Conservation (phyloP, 495 filamentous ascomycete genomes). For the Cercophora scortea region DNA sequence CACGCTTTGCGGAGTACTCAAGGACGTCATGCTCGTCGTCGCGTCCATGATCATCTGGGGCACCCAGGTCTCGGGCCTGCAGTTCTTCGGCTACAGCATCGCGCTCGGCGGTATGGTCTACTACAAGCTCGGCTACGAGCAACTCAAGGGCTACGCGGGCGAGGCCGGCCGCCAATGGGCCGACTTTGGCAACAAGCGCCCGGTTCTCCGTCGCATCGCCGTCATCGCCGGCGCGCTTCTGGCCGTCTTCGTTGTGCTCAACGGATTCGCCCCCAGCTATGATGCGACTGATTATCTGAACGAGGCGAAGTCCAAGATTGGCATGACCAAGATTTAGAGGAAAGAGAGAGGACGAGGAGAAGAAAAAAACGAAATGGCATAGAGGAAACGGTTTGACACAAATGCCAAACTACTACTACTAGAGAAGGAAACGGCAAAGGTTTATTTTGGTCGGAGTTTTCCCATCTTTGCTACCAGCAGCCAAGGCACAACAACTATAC, state of each 20-base stretch:
- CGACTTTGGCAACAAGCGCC: slow-evolving; percentile 71
- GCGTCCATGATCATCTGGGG: slow-evolving; percentile 88
- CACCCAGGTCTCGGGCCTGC: slow-evolving; percentile 70
- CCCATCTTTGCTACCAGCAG: not conserved
- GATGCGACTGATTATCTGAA: slow-evolving; percentile 37
- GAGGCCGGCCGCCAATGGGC: slow-evolving; percentile 70
- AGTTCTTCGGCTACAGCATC: slow-evolving; percentile 92
- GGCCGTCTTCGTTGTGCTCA: slow-evolving; percentile 61
- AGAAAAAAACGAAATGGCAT: not conserved
- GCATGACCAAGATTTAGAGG: slow-evolving; percentile 16
- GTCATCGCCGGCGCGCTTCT: slow-evolving; percentile 53
- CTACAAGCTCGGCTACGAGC: slow-evolving; percentile 91
- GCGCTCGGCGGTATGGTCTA: slow-evolving; percentile 86
- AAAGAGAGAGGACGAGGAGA: not conserved
- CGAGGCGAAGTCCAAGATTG: slow-evolving; percentile 40
- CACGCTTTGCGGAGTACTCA: slow-evolving; percentile 95
- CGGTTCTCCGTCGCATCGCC: slow-evolving; percentile 67
- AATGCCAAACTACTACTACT: no score
- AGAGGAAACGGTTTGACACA: no score
- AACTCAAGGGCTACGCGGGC: slow-evolving; percentile 67
- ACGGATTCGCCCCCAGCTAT: slow-evolving; percentile 41
- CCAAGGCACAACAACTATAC: not conserved
- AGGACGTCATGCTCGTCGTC: slow-evolving; percentile 90
- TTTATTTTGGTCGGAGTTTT: no score
- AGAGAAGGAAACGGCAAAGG: no score